phyloP scores from a whole-genome alignment of 2,329 filamentous ascomycete species.

The Huntiella savannae region DNA sequence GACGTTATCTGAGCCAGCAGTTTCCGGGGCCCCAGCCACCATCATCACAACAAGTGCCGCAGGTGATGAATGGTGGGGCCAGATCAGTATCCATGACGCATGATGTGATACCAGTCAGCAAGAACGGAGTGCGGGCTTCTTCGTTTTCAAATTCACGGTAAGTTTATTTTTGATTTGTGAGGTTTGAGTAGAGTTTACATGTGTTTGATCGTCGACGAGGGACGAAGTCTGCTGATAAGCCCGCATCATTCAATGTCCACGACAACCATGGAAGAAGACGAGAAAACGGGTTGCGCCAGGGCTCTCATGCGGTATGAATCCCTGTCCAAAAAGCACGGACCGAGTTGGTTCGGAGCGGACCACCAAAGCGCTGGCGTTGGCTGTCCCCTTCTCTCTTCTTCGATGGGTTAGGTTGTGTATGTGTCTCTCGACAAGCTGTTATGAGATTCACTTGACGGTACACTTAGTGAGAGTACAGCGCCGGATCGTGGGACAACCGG shows the following conservation, averaged over 20 bases:
- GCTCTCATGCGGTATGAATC: not conserved
- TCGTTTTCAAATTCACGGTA: slow-evolving; percentile 9
- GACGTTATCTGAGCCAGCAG: slow-evolving; percentile 6
- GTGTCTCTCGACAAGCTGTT: too few relatives aligned
- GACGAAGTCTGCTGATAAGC: not conserved
- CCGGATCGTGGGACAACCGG: too few relatives aligned
- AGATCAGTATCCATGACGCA: slow-evolving; percentile 4
- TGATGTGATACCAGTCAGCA: not conserved
- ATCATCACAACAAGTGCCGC: not conserved
- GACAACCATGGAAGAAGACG: not conserved
- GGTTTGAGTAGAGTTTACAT: not conserved
- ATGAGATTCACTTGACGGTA: too few relatives aligned
- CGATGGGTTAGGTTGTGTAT: too few relatives aligned
- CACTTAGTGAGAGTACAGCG: too few relatives aligned
- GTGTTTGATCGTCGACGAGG: not conserved
- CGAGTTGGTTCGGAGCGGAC: not conserved
- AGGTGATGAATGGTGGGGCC: not conserved
- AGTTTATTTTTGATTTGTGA: slow-evolving; percentile 1
- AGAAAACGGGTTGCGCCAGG: not conserved
- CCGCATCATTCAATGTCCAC: not conserved
- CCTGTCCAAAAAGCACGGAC: not conserved
- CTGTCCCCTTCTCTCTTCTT: too few relatives aligned
- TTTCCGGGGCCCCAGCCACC: slow-evolving; percentile 1
- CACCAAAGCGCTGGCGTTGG: too few relatives aligned
- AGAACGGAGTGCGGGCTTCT: slow-evolving; percentile 4